Conservation (phyloP, 2,329 filamentous ascomycete genomes). For the Aspergillus calidoustus region DNA sequence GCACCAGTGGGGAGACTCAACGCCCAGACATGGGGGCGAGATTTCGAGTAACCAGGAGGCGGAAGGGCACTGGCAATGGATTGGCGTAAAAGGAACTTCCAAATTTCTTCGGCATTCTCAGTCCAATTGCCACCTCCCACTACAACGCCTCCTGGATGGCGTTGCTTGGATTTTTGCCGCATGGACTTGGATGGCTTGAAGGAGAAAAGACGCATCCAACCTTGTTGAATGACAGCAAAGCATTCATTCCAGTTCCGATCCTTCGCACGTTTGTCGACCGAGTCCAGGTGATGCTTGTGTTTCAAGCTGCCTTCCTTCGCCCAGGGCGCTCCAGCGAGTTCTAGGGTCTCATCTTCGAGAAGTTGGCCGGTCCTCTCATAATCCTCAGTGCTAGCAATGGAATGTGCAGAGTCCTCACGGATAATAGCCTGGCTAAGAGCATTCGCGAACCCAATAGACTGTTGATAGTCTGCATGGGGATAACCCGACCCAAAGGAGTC, state of each 20-base stretch:
- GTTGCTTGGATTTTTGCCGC: constrained; percentile 63
- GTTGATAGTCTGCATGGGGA: constrained; percentile 82
- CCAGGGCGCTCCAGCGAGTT: constrained; percentile 94
- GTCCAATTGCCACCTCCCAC: constrained; percentile 98
- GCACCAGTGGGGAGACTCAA: constrained; percentile 89
- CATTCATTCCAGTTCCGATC: constrained; percentile 94
- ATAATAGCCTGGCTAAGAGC: constrained; percentile 96
- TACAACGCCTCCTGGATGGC: constrained; percentile 63
- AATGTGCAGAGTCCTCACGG: constrained; percentile 69
- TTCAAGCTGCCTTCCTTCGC: constrained; percentile 95
- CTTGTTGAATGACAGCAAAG: constrained; percentile 95
- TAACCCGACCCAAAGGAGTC: constrained; percentile 83
- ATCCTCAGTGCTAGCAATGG: constrained; percentile 61
- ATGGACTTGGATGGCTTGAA: constrained; percentile 82
- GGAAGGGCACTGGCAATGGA: constrained; percentile 90
- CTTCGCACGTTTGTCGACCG: constrained; percentile 87
- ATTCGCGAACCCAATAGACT: constrained; percentile 96
- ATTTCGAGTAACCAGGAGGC: constrained; percentile 88
- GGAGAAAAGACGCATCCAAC: constrained; percentile 90
- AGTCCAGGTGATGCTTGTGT: constrained; percentile 94
- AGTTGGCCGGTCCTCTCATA: constrained; percentile 66
- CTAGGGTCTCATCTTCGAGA: constrained; percentile 89
- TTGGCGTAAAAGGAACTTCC: constrained; percentile 84
- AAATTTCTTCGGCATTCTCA: constrained; percentile 89
- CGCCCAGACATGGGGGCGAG: constrained; percentile 90